These are phyloP conservation scores for Hortiboletus flavorubellus DNA, from an alignment of 768 basidiomycete species.

Conservation along the genomic window DNA sequence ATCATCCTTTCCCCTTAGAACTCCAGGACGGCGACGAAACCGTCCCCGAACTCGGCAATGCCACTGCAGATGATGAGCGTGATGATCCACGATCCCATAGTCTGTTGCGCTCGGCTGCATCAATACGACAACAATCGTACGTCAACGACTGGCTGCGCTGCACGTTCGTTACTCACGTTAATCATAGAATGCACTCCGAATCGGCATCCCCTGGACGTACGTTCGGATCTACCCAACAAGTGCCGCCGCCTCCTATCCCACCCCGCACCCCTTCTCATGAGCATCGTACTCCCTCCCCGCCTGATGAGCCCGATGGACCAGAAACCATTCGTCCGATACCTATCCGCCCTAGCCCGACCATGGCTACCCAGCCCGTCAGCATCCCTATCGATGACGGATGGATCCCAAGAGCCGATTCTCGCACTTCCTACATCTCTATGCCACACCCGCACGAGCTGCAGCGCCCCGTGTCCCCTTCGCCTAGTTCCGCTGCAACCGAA, in stretches of 20 bases:
- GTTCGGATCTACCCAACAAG: constrained; percentile 11
- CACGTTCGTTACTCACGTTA: constrained; percentile 9
- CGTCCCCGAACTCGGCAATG: constrained; percentile 9
- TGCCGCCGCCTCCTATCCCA: constrained; percentile 24
- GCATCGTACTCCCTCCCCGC: constrained; percentile 8
- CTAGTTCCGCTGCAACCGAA: constrained; percentile 13
- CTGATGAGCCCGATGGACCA: constrained; percentile 12
- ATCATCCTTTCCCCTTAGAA: constrained; percentile 12
- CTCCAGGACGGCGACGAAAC: constrained; percentile 13
- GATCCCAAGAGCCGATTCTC: constrained; percentile 30
- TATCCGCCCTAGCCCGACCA: constrained; percentile 21
- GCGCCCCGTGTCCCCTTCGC: constrained; percentile 13
- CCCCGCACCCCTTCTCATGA: constrained; percentile 24
- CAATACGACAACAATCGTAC: constrained; percentile 23
- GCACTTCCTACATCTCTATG: constrained; percentile 19
- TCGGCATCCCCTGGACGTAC: constrained; percentile 28
- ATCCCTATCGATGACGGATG: constrained; percentile 26
- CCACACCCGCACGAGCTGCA: constrained; percentile 22
- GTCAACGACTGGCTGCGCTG: constrained; percentile 9
- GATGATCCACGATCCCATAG: constrained; percentile 13
- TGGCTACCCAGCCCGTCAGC: constrained; percentile 3
- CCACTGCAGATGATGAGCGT: constrained; percentile 21
- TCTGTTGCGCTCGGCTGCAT: constrained; percentile 14
- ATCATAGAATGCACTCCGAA: constrained; percentile 24
- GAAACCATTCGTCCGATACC: constrained; percentile 30